A percentile compares a stretch with the other conserved stretches of the same genome.
phyloP scores from a whole-genome alignment of 2,329 filamentous ascomycete species.

The Plenodomus tracheiphilus region DNA sequence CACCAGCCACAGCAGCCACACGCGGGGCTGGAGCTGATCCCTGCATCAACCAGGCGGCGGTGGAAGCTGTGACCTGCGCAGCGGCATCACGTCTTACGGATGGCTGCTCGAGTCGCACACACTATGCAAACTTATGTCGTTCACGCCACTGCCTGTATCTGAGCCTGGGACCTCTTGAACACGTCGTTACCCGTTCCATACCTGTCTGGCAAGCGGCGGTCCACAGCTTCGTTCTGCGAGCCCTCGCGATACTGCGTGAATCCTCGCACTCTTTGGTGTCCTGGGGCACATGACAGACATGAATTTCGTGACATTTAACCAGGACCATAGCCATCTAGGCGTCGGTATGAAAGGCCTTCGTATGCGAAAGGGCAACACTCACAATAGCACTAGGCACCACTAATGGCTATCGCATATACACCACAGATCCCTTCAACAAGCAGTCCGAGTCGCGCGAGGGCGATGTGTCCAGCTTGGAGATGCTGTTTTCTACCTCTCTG shows the following conservation, averaged over 20 bases:
- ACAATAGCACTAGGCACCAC: slow-evolving; percentile 68
- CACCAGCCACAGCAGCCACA: slow-evolving; percentile 16
- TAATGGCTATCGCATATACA: slow-evolving; percentile 94
- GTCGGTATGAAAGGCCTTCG: slow-evolving; percentile 66
- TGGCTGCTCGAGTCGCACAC: background rate
- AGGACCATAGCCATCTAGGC: slow-evolving; percentile 96
- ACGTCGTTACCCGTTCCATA: slow-evolving; percentile 15
- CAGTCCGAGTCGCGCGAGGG: slow-evolving; percentile 93
- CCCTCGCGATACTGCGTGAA: slow-evolving; percentile 4
- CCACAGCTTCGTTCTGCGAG: slow-evolving; percentile 24
- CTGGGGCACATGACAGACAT: slow-evolving; percentile 50
- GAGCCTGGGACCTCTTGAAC: slow-evolving; percentile 4
- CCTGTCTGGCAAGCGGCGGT: slow-evolving; percentile 13
- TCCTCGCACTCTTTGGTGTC: slow-evolving; percentile 7
- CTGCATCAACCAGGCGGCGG: slow-evolving; percentile 17
- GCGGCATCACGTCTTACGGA: slow-evolving; percentile 1
- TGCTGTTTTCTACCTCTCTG: slow-evolving; percentile 97
- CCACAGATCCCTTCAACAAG: slow-evolving; percentile 93
- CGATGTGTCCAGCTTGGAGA: slow-evolving; percentile 95
- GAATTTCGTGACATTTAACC: slow-evolving; percentile 99
- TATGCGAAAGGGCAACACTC: background rate
- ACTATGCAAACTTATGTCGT: slow-evolving; percentile 12
- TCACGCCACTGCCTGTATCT: slow-evolving; percentile 4
- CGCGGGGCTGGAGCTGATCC: slow-evolving; percentile 28
- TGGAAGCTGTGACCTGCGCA: slow-evolving; percentile 9